Conservation (phyloP, 768 basidiomycete genomes). For the Dentipellis fragilis region DNA sequence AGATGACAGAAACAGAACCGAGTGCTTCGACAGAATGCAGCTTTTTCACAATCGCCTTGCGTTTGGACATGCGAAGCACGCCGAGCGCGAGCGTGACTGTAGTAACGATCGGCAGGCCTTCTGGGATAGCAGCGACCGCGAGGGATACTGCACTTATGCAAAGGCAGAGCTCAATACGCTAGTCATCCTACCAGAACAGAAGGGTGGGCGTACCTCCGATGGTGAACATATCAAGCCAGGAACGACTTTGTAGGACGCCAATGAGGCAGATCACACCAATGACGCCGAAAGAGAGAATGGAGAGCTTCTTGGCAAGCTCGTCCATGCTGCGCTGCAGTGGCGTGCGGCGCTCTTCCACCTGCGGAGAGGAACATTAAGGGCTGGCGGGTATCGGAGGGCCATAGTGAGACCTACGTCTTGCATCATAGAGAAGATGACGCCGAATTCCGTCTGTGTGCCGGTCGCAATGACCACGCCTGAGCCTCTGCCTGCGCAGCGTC, state of each 20-base stretch:
- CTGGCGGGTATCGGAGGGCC: background rate
- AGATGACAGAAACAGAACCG: conserved; percentile 94
- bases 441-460: conserved; percentile 85
- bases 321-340: conserved; percentile 94
- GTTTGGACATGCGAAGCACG: conserved; percentile 86
- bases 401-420: conserved; percentile 54
- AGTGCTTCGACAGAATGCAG: conserved; percentile 90
- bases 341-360: conserved; percentile 83
- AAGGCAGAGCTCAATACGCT: conserved; percentile 4
- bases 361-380: background rate
- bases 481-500: conserved; percentile 48
- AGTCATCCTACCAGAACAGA: background rate
- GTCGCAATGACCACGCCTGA: conserved; percentile 81
- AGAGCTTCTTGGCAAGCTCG: conserved; percentile 88
- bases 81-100: conserved; percentile 95
- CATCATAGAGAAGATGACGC: conserved; percentile 97
- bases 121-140: conserved; percentile 96
- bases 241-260: conserved; percentile 74
- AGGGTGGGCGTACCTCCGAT: conserved; percentile 68
- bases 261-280: conserved; percentile 91
- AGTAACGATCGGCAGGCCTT: conserved; percentile 93
- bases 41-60: conserved; percentile 96
- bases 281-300: conserved; percentile 83
- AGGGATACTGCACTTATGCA: conserved; percentile 62
- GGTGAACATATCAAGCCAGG: conserved; percentile 98